These are phyloP conservation scores for Corinectria fuckeliana DNA, from an alignment of 2,329 filamentous ascomycete genomes.

Conservation along the genomic window DNA sequence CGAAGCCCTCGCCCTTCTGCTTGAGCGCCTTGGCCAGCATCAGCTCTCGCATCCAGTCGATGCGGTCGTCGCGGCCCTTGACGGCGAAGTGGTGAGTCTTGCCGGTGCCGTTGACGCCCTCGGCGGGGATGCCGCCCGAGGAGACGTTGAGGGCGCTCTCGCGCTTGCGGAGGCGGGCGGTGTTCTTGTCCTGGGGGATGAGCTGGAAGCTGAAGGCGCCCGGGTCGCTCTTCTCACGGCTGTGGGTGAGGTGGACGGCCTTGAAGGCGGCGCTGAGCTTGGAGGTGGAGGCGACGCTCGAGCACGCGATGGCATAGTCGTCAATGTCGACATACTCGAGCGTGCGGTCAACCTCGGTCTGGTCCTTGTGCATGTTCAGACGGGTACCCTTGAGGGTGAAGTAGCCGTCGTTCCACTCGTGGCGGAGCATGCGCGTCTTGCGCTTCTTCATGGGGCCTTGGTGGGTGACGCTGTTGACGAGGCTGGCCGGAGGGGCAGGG, in stretches of 20 bases:
- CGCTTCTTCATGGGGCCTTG: conserved; percentile 95
- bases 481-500: conserved; percentile 41
- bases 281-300: conserved; percentile 73
- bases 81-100: conserved; percentile 97
- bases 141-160: conserved; percentile 53
- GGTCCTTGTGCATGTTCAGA: conserved; percentile 77
- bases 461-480: conserved; percentile 66
- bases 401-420: conserved; percentile 93
- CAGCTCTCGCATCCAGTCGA: conserved; percentile 96
- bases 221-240: conserved; percentile 60
- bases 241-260: conserved; percentile 70
- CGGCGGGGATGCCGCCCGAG: conserved; percentile 40
- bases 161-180: conserved; percentile 59
- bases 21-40: conserved; percentile 89
- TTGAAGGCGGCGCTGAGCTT: conserved; percentile 91
- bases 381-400: conserved; percentile 82
- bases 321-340: conserved; percentile 86
- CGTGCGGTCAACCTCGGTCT: conserved; percentile 57
- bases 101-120: conserved; percentile 65
- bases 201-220: conserved; percentile 86
- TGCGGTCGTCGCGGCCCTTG: conserved; percentile 78
- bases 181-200: conserved; percentile 70
- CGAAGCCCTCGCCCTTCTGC: conserved; percentile 83
- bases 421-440: conserved; percentile 84
- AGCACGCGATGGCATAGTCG: conserved; percentile 87